Conservation (phyloP, 257 asterid genomes). For the Linderniella brevidens region DNA sequence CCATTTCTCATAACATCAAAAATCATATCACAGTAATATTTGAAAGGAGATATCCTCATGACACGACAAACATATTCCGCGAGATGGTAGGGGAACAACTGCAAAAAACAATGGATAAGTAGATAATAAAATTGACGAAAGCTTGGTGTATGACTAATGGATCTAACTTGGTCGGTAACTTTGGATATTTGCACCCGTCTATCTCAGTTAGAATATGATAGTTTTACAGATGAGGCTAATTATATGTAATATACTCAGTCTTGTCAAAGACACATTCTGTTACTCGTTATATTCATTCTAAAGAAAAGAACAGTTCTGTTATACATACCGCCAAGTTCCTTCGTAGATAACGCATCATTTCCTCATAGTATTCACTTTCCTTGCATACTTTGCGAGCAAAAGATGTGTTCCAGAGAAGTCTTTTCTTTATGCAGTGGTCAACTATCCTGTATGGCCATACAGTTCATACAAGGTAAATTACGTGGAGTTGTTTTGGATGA, state of each 20-base stretch:
- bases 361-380: constrained; percentile 95
- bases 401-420: constrained; percentile 64
- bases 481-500: constrained; percentile 3
- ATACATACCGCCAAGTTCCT: constrained; percentile 69
- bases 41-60: constrained; percentile 94
- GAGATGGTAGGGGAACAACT: constrained; percentile 95
- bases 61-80: constrained; percentile 97
- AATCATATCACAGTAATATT: constrained; percentile 90
- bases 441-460: constrained; percentile 45
- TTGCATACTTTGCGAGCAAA: constrained; percentile 91
- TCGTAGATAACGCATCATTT: constrained; percentile 91
- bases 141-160: neutral
- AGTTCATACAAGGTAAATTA: constrained; percentile 8
- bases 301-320: constrained; percentile 11
- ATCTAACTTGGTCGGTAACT: too few species aligned
- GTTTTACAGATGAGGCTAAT: neutral
- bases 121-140: constrained; percentile 10
- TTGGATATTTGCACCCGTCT: too few species aligned
- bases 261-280: constrained; percentile 1
- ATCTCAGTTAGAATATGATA: too few species aligned
- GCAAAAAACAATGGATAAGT: constrained; percentile 28
- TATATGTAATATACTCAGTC: constrained; percentile 2
- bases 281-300: constrained; percentile 6
- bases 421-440: constrained; percentile 82
- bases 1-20: constrained; percentile 99